Evolutionary conservation across 139 green algal genomes (phyloP).

Genomic region (Dunaliella primolecta): DNA sequence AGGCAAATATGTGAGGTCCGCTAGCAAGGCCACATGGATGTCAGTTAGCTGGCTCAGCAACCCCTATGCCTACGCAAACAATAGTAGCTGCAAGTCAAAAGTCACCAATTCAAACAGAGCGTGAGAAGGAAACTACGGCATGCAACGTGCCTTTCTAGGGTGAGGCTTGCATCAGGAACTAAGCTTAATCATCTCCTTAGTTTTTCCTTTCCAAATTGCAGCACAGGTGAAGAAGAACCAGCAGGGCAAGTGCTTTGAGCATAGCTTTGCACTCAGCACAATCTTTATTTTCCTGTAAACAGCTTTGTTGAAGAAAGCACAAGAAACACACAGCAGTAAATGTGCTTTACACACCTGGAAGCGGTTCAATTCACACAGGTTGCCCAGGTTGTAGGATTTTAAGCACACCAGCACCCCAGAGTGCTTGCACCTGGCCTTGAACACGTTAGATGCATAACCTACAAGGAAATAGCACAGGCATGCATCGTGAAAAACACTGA

Average conservation of each 20-base stretch:
- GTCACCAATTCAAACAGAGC: neutral
- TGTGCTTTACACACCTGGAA: too few species aligned
- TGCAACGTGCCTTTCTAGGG: too few species aligned
- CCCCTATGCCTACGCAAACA: neutral
- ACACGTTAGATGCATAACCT: slow-evolving; percentile 48
- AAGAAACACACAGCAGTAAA: too few species aligned
- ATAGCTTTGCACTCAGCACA: too few species aligned
- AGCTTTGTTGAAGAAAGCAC: too few species aligned
- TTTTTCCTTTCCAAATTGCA: too few species aligned
- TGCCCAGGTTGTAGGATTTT: slow-evolving; percentile 47
- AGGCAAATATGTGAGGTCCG: neutral
- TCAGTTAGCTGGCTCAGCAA: neutral
- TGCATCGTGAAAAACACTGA: neutral
- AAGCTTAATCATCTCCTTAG: too few species aligned
- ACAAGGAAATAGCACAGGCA: neutral
- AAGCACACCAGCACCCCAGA: slow-evolving; percentile 34
- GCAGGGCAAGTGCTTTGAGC: too few species aligned
- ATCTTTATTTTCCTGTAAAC: too few species aligned
- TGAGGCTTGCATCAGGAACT: too few species aligned
- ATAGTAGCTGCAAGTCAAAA: neutral
- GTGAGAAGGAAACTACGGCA: neutral
- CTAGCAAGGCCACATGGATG: neutral
- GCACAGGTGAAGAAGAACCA: too few species aligned
- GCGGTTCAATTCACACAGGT: slow-evolving; percentile 51
- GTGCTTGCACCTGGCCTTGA: slow-evolving; percentile 44